Evolutionary conservation across 441 rosid species (phyloP).

Genomic region (Populus hybrid): DNA sequence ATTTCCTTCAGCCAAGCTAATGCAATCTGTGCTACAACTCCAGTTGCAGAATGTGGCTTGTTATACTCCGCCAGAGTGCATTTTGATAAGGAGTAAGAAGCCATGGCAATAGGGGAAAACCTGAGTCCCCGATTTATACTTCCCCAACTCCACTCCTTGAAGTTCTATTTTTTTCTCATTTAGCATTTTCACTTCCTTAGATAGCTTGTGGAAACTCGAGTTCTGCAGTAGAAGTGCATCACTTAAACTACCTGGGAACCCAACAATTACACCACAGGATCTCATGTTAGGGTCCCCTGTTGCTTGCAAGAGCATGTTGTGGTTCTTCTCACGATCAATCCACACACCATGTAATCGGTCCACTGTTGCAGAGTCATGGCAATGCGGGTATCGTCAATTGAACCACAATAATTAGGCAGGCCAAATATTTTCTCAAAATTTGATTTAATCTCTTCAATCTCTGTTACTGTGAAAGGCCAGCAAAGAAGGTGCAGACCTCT

Average conservation of each 20-base stretch:
- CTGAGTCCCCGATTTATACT: constrained; percentile 69
- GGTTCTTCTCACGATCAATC: constrained; percentile 70
- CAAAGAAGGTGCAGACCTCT: constrained; percentile 64
- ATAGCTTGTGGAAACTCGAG: constrained; percentile 66
- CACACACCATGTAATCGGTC: constrained; percentile 63
- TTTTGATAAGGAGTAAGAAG: constrained; percentile 72
- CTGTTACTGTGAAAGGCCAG: constrained; percentile 66
- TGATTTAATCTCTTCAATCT: constrained; percentile 52
- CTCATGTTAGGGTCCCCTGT: constrained; percentile 82
- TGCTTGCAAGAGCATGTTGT: constrained; percentile 87
- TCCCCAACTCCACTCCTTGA: constrained; percentile 45
- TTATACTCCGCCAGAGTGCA: constrained; percentile 53
- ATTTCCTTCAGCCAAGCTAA: constrained; percentile 73
- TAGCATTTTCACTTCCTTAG: constrained; percentile 61
- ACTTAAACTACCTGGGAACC: constrained; percentile 84
- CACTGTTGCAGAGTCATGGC: constrained; percentile 71
- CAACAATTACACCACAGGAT: constrained; percentile 68
- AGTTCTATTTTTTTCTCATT: constrained; percentile 46
- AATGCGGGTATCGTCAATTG: constrained; percentile 70
- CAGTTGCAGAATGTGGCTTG: constrained; percentile 56
- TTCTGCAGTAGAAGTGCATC: constrained; percentile 60
- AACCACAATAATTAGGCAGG: constrained; percentile 85
- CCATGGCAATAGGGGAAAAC: constrained; percentile 78
- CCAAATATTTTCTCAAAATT: constrained; percentile 73
- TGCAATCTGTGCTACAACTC: constrained; percentile 57